A percentile compares a stretch with the other conserved stretches of the same genome.
These are phyloP conservation scores for Dipteronia dyeriana DNA, from an alignment of 345 rosid species.

Conservation along the genomic window DNA sequence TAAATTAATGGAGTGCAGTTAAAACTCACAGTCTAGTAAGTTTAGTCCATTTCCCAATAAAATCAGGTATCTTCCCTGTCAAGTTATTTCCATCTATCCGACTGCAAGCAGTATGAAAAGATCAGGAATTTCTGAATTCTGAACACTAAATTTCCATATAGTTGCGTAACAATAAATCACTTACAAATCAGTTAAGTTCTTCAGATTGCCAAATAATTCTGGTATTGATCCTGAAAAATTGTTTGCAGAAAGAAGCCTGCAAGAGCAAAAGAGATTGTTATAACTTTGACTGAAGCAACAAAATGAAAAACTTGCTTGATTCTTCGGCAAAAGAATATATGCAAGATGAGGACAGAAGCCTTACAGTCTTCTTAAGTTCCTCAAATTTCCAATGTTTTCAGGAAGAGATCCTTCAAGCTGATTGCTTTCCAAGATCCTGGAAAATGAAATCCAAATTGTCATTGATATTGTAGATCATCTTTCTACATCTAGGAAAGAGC, in stretches of 20 bases:
- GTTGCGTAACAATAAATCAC: conserved; percentile 21
- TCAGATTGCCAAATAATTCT: conserved; percentile 58
- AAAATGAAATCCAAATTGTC: conserved; percentile 15
- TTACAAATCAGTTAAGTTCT: conserved; percentile 75
- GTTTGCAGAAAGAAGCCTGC: conserved; percentile 74
- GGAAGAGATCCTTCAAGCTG: conserved; percentile 63
- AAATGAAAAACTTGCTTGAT: not conserved
- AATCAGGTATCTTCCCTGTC: conserved; percentile 75
- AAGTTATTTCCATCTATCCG: conserved; percentile 75
- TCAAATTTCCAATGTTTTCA: conserved; percentile 60
- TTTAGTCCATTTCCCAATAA: conserved; percentile 81
- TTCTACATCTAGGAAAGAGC: not conserved
- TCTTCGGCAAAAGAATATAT: not conserved
- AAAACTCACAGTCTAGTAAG: conserved; percentile 58
- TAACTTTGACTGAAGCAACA: not conserved
- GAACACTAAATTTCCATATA: conserved; percentile 1
- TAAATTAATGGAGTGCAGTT: not conserved
- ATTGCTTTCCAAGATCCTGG: conserved; percentile 71
- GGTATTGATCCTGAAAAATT: conserved; percentile 77
- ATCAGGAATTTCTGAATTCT: not conserved
- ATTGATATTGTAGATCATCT: not conserved
- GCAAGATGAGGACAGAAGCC: conserved; percentile 7
- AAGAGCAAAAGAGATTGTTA: not conserved
- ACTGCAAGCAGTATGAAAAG: conserved; percentile 35
- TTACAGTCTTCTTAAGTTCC: conserved; percentile 54